Conservation (phyloP, 2,329 filamentous ascomycete genomes). For the Cladorrhinum sp. region DNA sequence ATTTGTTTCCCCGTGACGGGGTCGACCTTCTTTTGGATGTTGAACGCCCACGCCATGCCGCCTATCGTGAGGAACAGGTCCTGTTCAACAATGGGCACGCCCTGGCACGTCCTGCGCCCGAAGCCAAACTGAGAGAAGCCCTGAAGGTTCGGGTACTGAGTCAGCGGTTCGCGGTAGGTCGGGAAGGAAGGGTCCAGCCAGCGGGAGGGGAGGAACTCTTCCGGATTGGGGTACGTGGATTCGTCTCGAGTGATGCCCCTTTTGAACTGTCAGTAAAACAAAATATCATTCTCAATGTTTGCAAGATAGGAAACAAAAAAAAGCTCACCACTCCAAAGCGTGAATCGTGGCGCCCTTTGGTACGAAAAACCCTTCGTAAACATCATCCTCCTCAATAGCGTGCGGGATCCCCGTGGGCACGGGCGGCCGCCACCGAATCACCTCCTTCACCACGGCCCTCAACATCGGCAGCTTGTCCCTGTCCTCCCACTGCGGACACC, state of each 20-base stretch:
- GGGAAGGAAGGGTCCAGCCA: constrained; percentile 30
- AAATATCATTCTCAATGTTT: background rate
- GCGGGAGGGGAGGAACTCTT: constrained; percentile 30
- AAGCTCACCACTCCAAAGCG: constrained; percentile 48
- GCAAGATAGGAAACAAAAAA: background rate
- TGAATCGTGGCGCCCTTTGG: constrained; percentile 51
- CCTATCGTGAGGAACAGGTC: constrained; percentile 30
- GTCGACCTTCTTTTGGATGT: constrained; percentile 31
- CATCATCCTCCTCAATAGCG: constrained; percentile 48
- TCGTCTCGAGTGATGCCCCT: constrained; percentile 48
- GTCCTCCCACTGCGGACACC: constrained; percentile 47
- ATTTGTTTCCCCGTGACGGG: constrained; percentile 26
- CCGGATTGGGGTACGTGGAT: constrained; percentile 30
- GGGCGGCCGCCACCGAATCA: constrained; percentile 52
- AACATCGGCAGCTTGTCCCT: constrained; percentile 44
- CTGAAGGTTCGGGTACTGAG: constrained; percentile 31
- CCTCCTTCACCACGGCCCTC: constrained; percentile 50
- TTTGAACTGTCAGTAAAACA: background rate
- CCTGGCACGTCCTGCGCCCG: constrained; percentile 41
- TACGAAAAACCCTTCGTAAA: constrained; percentile 52
- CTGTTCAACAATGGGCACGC: constrained; percentile 31
- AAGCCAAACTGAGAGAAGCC: constrained; percentile 43
- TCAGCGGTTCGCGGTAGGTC: constrained; percentile 30
- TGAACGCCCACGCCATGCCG: constrained; percentile 29
- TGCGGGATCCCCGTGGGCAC: constrained; percentile 56